Percentiles rank a stretch among this genome's conserved stretches.
phyloP scores from a whole-genome alignment of 108 stramenopile species.

The Pseudonitzschia multiseries region DNA sequence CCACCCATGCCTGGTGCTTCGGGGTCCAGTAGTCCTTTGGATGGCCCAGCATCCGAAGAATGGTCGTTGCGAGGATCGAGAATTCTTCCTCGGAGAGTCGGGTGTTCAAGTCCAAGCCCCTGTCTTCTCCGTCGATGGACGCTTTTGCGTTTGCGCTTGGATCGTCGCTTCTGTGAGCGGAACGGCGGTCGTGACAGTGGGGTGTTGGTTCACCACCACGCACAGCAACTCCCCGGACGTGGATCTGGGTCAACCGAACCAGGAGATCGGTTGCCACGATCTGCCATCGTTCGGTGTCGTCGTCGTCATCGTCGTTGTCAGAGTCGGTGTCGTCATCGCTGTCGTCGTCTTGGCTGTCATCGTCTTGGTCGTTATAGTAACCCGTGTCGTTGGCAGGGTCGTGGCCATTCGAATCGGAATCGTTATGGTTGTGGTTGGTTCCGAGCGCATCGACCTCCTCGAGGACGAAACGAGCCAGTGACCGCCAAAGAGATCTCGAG shows the following conservation, averaged over 20 bases:
- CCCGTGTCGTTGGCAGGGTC: too few relatives aligned
- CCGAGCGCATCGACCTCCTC: conserved; percentile 4
- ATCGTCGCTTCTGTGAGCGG: too few relatives aligned
- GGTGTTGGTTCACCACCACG: too few relatives aligned
- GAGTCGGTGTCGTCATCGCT: background rate
- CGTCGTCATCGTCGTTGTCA: conserved; percentile 1
- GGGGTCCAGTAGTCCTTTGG: conserved; percentile 16
- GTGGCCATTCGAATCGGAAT: too few relatives aligned
- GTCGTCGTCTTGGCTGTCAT: background rate
- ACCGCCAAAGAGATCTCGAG: conserved; percentile 1
- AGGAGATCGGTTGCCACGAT: conserved; percentile 11
- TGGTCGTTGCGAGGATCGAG: conserved; percentile 11
- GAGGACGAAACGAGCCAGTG: background rate
- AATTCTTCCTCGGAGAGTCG: conserved; percentile 9
- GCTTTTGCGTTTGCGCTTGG: too few relatives aligned
- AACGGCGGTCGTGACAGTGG: too few relatives aligned
- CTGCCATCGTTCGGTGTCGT: background rate
- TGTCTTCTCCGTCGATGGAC: background rate
- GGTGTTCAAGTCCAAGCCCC: background rate
- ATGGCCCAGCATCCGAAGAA: conserved; percentile 19
- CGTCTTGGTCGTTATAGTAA: background rate
- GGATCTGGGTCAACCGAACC: conserved; percentile 15
- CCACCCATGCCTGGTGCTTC: conserved; percentile 17
- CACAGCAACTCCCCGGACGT: background rate
- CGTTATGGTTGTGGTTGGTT: background rate